phyloP scores from a whole-genome alignment of 208 protist species.

The Leishmania arabica region DNA sequence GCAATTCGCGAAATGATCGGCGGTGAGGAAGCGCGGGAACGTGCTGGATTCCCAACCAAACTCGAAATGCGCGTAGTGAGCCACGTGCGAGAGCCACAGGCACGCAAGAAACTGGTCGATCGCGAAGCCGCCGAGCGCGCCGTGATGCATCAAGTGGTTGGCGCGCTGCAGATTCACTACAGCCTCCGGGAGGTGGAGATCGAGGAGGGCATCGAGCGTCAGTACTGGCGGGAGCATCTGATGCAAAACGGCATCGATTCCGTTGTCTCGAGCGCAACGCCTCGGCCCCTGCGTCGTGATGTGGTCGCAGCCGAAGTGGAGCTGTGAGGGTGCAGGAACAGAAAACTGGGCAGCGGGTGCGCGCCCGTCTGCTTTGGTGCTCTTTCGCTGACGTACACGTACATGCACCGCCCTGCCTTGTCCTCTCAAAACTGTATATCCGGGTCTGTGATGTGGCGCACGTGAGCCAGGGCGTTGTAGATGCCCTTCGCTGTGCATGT shows the following conservation, averaged over 20 bases:
- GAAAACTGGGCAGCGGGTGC: background rate
- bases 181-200: constrained; percentile 36
- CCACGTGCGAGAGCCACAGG: constrained; percentile 13
- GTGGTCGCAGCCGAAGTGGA: background rate
- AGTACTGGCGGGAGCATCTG: background rate
- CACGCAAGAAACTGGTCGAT: constrained; percentile 12
- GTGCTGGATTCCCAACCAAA: constrained; percentile 8
- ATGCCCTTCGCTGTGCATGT: background rate
- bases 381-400: background rate
- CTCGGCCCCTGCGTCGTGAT: background rate
- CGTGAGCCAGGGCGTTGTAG: background rate
- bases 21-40: constrained; percentile 17
- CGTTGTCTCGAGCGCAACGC: background rate
- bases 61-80: constrained; percentile 1
- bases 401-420: background rate
- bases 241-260: background rate
- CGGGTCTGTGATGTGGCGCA: background rate
- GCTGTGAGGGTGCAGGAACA: background rate
- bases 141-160: constrained; percentile 16
- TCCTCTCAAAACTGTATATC: background rate
- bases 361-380: too few relatives aligned
- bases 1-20: constrained; percentile 19
- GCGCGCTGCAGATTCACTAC: constrained; percentile 35
- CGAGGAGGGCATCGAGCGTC: constrained; percentile 34
- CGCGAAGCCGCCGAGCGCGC: constrained; percentile 10